Evolutionary conservation across 345 rosid genomes (phyloP).

Genomic region (Eutrema heterophyllum): DNA sequence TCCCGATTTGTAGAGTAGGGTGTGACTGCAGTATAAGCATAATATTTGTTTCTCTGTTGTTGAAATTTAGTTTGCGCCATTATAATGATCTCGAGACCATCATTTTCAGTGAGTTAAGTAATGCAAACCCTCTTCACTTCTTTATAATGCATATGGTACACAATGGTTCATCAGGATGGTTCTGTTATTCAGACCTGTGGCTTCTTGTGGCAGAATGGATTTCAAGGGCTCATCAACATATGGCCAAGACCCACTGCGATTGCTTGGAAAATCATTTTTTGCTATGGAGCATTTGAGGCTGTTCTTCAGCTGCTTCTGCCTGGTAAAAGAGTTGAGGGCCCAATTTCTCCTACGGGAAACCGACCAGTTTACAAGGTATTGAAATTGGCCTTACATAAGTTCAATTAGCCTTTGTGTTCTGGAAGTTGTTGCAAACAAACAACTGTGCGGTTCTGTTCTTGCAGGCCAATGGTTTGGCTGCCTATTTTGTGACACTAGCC

Average conservation of each 20-base stretch:
- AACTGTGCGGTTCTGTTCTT: background rate
- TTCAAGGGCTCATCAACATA: slow-evolving; percentile 61
- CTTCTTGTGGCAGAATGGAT: slow-evolving; percentile 55
- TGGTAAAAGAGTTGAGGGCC: slow-evolving; percentile 87
- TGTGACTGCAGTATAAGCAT: background rate
- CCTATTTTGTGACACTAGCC: slow-evolving; percentile 66
- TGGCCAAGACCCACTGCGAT: slow-evolving; percentile 79
- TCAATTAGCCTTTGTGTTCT: background rate
- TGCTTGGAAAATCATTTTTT: slow-evolving; percentile 72
- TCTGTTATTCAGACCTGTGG: slow-evolving; percentile 52
- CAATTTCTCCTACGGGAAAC: slow-evolving; percentile 81
- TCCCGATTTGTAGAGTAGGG: background rate
- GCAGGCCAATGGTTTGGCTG: slow-evolving; percentile 92
- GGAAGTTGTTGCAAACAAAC: background rate
- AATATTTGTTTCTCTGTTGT: background rate
- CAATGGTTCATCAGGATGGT: slow-evolving; percentile 94
- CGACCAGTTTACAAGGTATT: slow-evolving; percentile 86
- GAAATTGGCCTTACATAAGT: background rate
- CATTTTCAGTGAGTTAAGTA: background rate
- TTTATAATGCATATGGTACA: slow-evolving; percentile 69
- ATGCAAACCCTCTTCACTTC: background rate
- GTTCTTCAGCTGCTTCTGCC: slow-evolving; percentile 88
- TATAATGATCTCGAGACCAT: background rate
- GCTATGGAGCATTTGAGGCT: slow-evolving; percentile 86
- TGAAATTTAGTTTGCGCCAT: background rate